phyloP scores from a whole-genome alignment of 371 early-diverging fungal genomes.

The Parasitella parasitica region DNA sequence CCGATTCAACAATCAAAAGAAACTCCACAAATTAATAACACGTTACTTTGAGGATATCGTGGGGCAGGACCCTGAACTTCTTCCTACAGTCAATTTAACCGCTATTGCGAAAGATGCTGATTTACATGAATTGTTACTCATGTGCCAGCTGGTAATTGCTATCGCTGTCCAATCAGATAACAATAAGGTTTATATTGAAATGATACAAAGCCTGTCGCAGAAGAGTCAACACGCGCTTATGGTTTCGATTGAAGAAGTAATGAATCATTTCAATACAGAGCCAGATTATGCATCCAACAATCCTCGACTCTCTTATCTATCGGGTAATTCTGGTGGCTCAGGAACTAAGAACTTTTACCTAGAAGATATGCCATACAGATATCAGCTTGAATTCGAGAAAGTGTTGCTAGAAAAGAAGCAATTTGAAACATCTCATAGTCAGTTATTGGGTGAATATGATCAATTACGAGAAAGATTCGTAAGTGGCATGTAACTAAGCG shows the following conservation, averaged over 20 bases:
- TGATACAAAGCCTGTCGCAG: conserved; percentile 82
- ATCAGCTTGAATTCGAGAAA: conserved; percentile 43
- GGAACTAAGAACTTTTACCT: conserved; percentile 22
- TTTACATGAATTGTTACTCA: conserved; percentile 66
- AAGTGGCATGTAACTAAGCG: conserved; percentile 11
- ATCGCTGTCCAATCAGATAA: conserved; percentile 87
- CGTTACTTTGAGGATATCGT: conserved; percentile 89
- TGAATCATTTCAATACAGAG: conserved; percentile 45
- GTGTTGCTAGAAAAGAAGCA: conserved; percentile 54
- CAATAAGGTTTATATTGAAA: conserved; percentile 80
- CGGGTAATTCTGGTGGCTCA: conserved; percentile 28
- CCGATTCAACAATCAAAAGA: conserved; percentile 88
- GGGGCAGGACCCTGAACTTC: conserved; percentile 56
- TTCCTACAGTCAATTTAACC: conserved; percentile 68
- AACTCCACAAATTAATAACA: conserved; percentile 79
- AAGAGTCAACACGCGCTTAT: conserved; percentile 85
- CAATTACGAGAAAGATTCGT: conserved; percentile 61
- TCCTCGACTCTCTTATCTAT: conserved; percentile 33
- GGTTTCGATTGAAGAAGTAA: conserved; percentile 83
- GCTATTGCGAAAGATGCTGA: conserved; percentile 85
- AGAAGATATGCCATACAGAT: conserved; percentile 45
- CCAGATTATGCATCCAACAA: conserved; percentile 29
- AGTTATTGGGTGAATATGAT: conserved; percentile 53
- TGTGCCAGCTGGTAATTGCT: conserved; percentile 81
- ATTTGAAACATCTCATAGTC: conserved; percentile 53